A percentile compares a stretch with the other conserved stretches of the same genome.
Evolutionary conservation across 2,329 filamentous ascomycete species (phyloP).

Genomic region (Pseudogymnoascus sp.): DNA sequence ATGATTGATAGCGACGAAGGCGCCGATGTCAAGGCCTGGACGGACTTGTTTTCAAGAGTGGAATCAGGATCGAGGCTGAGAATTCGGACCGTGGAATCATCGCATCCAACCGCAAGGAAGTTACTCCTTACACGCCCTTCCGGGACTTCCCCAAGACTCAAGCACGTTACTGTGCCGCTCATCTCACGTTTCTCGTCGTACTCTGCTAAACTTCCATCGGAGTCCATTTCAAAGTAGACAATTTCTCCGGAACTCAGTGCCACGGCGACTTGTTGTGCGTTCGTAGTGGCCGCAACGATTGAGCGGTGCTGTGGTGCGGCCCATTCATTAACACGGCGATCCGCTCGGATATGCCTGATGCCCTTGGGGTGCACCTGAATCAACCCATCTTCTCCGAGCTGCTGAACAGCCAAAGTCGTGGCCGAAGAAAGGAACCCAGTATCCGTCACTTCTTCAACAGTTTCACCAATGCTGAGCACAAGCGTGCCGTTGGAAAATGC

Average conservation of each 20-base stretch:
- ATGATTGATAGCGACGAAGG: constrained; percentile 88
- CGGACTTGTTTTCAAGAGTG: constrained; percentile 86
- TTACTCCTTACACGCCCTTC: constrained; percentile 83
- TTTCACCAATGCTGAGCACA: constrained; percentile 91
- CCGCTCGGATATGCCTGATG: constrained; percentile 79
- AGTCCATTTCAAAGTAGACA: constrained; percentile 96
- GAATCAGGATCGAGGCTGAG: constrained; percentile 84
- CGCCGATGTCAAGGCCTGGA: constrained; percentile 85
- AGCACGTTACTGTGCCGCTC: constrained; percentile 87
- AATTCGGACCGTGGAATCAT: constrained; percentile 92
- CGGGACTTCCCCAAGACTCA: constrained; percentile 90
- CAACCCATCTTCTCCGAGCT: constrained; percentile 86
- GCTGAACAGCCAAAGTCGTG: constrained; percentile 84
- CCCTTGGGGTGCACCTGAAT: constrained; percentile 96
- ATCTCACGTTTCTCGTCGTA: constrained; percentile 94
- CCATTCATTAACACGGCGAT: constrained; percentile 83
- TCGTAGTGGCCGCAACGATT: constrained; percentile 90
- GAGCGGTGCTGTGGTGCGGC: constrained; percentile 86
- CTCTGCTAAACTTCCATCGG: constrained; percentile 82
- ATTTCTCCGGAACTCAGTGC: constrained; percentile 94
- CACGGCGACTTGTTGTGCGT: constrained; percentile 86
- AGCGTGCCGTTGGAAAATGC: constrained; percentile 86
- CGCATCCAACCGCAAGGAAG: constrained; percentile 92
- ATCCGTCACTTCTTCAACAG: constrained; percentile 90
- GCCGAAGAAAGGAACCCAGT: constrained; percentile 87